A percentile compares a stretch with the other conserved stretches of the same genome.
Conservation (phyloP, 2,329 filamentous ascomycete species). For the Ceratocystis cubensis region DNA sequence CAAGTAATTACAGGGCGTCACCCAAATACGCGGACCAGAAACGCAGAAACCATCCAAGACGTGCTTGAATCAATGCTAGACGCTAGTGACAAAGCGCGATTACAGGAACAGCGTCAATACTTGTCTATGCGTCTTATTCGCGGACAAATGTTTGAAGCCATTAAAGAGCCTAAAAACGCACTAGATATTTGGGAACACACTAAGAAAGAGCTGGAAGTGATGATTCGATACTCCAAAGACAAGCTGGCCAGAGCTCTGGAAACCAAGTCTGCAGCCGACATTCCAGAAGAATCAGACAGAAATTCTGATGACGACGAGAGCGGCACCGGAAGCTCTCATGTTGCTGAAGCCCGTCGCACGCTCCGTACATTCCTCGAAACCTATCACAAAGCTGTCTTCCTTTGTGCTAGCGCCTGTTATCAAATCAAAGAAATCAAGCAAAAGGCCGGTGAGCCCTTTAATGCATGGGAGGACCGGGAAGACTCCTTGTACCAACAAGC, state of each 20-base stretch:
- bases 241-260: background rate
- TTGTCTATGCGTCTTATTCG: background rate
- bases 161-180: background rate
- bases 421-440: conserved; percentile 64
- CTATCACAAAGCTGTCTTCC: conserved; percentile 72
- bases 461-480: conserved; percentile 36
- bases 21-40: background rate
- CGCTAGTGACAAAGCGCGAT: background rate
- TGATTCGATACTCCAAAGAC: background rate
- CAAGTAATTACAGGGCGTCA: conserved; percentile 55
- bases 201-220: background rate
- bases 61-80: background rate
- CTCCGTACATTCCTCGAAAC: conserved; percentile 65
- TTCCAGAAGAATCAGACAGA: background rate
- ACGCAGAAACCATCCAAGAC: background rate
- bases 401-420: conserved; percentile 69
- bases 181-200: background rate
- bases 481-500: background rate
- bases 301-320: background rate
- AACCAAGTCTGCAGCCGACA: background rate
- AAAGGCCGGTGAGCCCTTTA: conserved; percentile 34
- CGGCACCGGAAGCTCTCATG: background rate
- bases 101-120: conserved; percentile 24
- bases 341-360: background rate
- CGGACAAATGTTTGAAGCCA: background rate